Evolutionary conservation across 345 rosid species (phyloP), one percentile per base, ranked within the genome.

Genomic region (Nasturtium officinale): DNA sequence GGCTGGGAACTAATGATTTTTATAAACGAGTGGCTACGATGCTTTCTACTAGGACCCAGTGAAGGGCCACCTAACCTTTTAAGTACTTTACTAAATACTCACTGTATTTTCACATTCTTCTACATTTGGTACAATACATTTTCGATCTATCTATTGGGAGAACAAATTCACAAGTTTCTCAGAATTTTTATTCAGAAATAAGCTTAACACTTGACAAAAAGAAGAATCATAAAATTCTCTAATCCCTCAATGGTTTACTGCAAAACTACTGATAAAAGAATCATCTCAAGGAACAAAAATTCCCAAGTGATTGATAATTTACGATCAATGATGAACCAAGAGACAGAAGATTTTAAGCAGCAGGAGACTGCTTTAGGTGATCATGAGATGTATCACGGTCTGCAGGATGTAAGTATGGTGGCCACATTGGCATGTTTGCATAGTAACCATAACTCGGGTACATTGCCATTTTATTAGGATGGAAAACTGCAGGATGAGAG

Each of bases 341-440:
- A 15, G 12, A 6, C 15, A 61, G 40, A 53, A 32, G 29, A 45
- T 76, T 16, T 86, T 85, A 89, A 20, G 95, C 99, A 65, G 91
- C 96, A 12, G 87, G 91, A 32, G 97, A 85, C 79, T 85, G 80
- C 26, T 87, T 87, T 76, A 83, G 88, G 28, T 87, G 96, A 83
- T 95, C 97, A 60, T 82, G 89, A 33, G 99, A 88, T 0, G 96
- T 87, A 80, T 91, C 97, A 40, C 81, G 78, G 25, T 80, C 73
- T 13, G 91, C 79, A 25, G 93, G 96, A n/a, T 84, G 87, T 46
- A 95, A 72, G 74, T 83, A 90, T 78, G 89, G 96, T 78, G 89
- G 96, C 96, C 96, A 91, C 99, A 91, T 89, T 18, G 96, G 80
- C 64, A 83, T 62, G 83, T 81, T 69, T 76, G 75, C 75, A 56